Base-by-base conservation (phyloP, 2,329 filamentous ascomycete species). In the Colletotrichum destructivum region DNA sequence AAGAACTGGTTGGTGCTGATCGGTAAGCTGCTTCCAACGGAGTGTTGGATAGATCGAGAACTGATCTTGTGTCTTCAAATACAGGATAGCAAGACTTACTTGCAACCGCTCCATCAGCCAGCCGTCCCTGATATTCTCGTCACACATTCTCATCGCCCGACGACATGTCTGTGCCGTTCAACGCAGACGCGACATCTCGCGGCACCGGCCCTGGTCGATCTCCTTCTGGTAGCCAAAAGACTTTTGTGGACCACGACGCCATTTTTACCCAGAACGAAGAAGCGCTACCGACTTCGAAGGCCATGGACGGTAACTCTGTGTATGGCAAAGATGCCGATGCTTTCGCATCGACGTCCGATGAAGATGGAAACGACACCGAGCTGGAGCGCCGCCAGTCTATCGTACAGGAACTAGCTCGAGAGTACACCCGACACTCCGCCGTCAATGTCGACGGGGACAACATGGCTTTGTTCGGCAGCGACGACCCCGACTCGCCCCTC, bases 401-500 rank as follows among this genome's bases (percentile, higher is more conserved):
- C 2, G 75, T 76, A 8, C 75, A 76, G 38, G 73, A 75, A 23
- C 69, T 76, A 2, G 75, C 75, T 8, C 75, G 75, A 6, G 64
- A 75, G 52, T 76, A 75, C 60, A 76, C 75, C 0, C 75, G 69
- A 1, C 63, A 74, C 54, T 76, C 75, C 0, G 71, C 62, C 2
- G 69, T 70, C 38, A 68, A 74, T 18, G 64, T 73, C 18, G 59
- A 66, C 21, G 73, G 69, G 77, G 79, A 73, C 77, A 78, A 60
- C 35, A 55, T 64, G n/a, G 56, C 61, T 44, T 73, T 79, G 4
- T 71, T 77, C 67, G 78, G 79, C 4, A 76, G 77, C 5, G 74
- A 79, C 15, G 81, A 85, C 66, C 75, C 80, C 12, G 66, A 82
- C 31, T 87, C 86, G n/a, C 80, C 82, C 0, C 80, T 89, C 15